phyloP scores from a whole-genome alignment of 352 stramenopile genomes.

The Phytophthora sp. region DNA sequence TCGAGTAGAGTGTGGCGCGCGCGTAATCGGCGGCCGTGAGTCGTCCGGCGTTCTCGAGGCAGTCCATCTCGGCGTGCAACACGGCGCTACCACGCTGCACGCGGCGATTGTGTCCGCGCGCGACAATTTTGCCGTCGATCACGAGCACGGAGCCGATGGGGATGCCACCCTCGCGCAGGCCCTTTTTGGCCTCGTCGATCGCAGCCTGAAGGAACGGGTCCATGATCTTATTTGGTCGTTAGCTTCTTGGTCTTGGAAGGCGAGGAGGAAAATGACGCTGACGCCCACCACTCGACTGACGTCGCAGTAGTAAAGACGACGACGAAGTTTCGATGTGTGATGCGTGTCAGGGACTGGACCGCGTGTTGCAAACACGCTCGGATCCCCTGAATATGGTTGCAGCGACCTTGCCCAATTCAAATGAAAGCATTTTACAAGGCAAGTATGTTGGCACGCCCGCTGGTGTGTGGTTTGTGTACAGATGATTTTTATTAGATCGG shows the following conservation, averaged over 20 bases:
- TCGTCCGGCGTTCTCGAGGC: constrained; percentile 43
- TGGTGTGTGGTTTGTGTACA: not conserved
- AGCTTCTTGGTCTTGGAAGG: constrained; percentile 4
- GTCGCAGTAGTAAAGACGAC: too few relatives aligned
- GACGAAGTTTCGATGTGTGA: too few relatives aligned
- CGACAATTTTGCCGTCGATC: constrained; percentile 41
- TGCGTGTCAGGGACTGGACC: constrained; percentile 21
- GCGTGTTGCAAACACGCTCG: too few relatives aligned
- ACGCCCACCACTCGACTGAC: too few relatives aligned
- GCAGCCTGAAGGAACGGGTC: constrained; percentile 42
- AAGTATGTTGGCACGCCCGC: not conserved
- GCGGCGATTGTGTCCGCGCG: constrained; percentile 46
- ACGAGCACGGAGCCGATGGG: constrained; percentile 49
- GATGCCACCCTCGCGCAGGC: constrained; percentile 40
- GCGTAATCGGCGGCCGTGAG: constrained; percentile 44
- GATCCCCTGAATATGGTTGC: too few relatives aligned
- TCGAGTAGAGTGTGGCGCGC: constrained; percentile 48
- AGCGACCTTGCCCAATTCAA: too few relatives aligned
- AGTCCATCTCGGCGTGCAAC: constrained; percentile 53
- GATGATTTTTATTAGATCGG: not conserved
- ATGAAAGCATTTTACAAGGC: too few relatives aligned
- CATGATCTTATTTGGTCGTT: constrained; percentile 19
- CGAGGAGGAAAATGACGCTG: constrained; percentile 11
- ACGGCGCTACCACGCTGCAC: constrained; percentile 46
- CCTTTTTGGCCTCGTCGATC: constrained; percentile 37